Percentiles rank a stretch among this genome's conserved stretches.
Evolutionary conservation across 768 basidiomycete genomes (phyloP).

Genomic region (Lactarius hatsudake): DNA sequence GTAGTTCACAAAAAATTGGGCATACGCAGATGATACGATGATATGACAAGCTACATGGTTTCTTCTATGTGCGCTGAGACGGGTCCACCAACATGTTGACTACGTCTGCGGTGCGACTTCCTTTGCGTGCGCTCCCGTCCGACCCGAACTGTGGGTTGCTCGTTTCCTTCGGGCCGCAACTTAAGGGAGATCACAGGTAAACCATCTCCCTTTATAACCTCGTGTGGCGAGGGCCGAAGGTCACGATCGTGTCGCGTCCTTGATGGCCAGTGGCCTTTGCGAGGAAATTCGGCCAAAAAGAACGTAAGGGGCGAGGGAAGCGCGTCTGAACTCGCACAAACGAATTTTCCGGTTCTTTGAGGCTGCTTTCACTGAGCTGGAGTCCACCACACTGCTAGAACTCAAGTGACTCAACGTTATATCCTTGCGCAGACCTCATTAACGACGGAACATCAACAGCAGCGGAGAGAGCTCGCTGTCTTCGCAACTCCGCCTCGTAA

Average conservation of each 20-base stretch:
- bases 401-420: conserved; percentile 28
- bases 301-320: not conserved
- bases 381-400: not conserved
- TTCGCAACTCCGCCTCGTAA: conserved; percentile 31
- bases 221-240: conserved; percentile 18
- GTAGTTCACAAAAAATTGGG: too few relatives aligned
- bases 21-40: too few relatives aligned
- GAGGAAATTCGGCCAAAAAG: conserved; percentile 18
- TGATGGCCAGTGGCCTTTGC: not conserved
- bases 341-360: conserved; percentile 8
- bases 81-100: not conserved
- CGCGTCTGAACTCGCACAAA: conserved; percentile 5
- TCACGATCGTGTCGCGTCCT: not conserved
- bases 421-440: conserved; percentile 28
- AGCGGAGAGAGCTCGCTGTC: conserved; percentile 30
- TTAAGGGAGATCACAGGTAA: conserved; percentile 5
- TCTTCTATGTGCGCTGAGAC: not conserved
- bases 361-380: conserved; percentile 9
- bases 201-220: conserved; percentile 10
- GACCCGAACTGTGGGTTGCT: not conserved
- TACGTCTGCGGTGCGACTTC: conserved; percentile 23
- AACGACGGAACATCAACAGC: conserved; percentile 35
- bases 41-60: not conserved
- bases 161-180: not conserved
- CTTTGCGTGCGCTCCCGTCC: conserved; percentile 15